Conservation (phyloP, 169 alveolate genomes). For the Plasmodium ovale region DNA sequence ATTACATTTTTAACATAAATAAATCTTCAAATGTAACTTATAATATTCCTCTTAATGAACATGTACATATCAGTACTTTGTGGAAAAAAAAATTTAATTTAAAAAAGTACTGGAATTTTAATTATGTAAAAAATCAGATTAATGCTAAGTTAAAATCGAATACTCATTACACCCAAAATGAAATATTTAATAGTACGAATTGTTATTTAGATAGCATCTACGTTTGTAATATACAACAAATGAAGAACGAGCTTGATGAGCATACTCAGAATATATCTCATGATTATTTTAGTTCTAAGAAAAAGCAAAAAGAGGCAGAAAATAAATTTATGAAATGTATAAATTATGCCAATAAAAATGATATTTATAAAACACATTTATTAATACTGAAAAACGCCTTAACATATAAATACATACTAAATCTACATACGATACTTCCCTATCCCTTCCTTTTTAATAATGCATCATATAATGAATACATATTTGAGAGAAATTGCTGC, state of each 20-base stretch:
- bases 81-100: slow-evolving; percentile 52
- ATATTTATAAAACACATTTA: slow-evolving; percentile 36
- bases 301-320: slow-evolving; percentile 31
- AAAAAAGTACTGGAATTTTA: slow-evolving; percentile 41
- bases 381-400: slow-evolving; percentile 44
- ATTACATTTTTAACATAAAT: slow-evolving; percentile 1
- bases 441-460: slow-evolving; percentile 50
- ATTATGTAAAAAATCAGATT: slow-evolving; percentile 38
- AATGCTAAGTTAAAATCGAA: slow-evolving; percentile 16
- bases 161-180: not conserved
- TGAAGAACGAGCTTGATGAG: not conserved
- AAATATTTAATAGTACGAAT: not conserved
- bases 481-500: slow-evolving; percentile 1
- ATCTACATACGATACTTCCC: slow-evolving; percentile 53
- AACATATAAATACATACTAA: slow-evolving; percentile 51
- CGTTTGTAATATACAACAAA: slow-evolving; percentile 9
- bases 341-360: slow-evolving; percentile 4
- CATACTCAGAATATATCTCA: slow-evolving; percentile 17
- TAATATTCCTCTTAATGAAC: slow-evolving; percentile 2
- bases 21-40: not conserved
- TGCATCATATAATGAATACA: slow-evolving; percentile 39
- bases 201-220: not conserved
- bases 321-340: slow-evolving; percentile 46
- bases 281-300: slow-evolving; percentile 23
- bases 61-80: slow-evolving; percentile 25